These are phyloP conservation scores for Auriculariales sp. DNA, from an alignment of 768 basidiomycete genomes.

Conservation along the genomic window DNA sequence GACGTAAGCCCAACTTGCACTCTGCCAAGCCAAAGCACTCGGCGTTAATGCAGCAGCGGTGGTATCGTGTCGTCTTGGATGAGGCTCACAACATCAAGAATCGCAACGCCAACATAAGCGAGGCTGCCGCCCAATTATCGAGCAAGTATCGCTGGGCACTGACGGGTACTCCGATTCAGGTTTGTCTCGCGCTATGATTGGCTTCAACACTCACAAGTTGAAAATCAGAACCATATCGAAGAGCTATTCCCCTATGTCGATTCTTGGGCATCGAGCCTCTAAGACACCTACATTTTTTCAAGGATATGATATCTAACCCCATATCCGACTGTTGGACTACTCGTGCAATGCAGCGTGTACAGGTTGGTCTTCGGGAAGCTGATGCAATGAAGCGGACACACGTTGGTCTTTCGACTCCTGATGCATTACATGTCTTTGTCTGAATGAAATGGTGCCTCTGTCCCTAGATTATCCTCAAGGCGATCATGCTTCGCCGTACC, in stretches of 20 bases:
- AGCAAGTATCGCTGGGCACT: constrained; percentile 79
- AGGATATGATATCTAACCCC: constrained; percentile 61
- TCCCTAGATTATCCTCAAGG: constrained; percentile 56
- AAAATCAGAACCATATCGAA: constrained; percentile 76
- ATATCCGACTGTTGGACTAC: constrained; percentile 50
- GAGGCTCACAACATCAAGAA: constrained; percentile 96
- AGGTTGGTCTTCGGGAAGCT: constrained; percentile 30
- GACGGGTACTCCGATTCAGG: constrained; percentile 61
- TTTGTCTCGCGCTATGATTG: background rate
- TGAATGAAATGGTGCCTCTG: background rate
- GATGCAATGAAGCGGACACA: constrained; percentile 77
- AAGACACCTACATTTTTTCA: constrained; percentile 68
- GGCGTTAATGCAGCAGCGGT: too few species aligned
- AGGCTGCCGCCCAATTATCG: constrained; percentile 65
- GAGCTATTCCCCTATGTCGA: constrained; percentile 84
- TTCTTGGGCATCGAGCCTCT: constrained; percentile 78
- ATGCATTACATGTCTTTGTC: background rate
- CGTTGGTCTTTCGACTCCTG: constrained; percentile 20
- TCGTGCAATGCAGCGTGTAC: constrained; percentile 72
- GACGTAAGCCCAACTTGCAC: constrained; percentile 36
- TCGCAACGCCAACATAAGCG: constrained; percentile 55
- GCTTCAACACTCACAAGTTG: background rate
- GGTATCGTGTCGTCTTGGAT: constrained; percentile 84
- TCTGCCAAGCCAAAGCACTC: constrained; percentile 65
- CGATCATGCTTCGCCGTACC: constrained; percentile 78